Percentiles rank a stretch among this genome's conserved stretches.
These are phyloP conservation scores for Cenococcum geophilum DNA, from an alignment of 495 filamentous ascomycete genomes.

Conservation along the genomic window DNA sequence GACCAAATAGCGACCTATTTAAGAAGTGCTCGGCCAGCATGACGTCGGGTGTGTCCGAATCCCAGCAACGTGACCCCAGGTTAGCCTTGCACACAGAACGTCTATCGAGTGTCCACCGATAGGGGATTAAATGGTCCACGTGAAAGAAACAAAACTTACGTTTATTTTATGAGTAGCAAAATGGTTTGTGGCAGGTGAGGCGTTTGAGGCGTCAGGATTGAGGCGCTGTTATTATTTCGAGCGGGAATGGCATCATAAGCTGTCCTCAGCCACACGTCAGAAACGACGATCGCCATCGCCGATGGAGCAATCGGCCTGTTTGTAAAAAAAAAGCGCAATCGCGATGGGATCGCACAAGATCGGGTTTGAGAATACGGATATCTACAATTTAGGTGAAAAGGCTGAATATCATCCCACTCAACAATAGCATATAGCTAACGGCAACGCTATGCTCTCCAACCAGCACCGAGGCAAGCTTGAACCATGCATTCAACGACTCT, in stretches of 20 bases:
- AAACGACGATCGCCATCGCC: neutral
- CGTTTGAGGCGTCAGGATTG: neutral
- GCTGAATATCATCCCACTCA: too few relatives aligned
- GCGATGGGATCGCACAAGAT: too few relatives aligned
- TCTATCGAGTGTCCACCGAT: neutral
- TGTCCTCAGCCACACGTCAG: constrained; percentile 5
- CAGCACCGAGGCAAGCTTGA: too few relatives aligned
- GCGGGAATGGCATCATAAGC: neutral
- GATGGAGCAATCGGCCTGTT: neutral
- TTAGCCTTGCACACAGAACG: neutral
- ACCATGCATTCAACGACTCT: too few relatives aligned
- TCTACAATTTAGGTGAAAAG: too few relatives aligned
- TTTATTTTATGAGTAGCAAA: neutral
- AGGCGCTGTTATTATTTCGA: neutral
- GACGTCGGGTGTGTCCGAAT: neutral
- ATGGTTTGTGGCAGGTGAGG: too few relatives aligned
- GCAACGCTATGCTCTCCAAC: too few relatives aligned
- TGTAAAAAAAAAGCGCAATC: neutral
- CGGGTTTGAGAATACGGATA: too few relatives aligned
- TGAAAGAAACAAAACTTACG: neutral
- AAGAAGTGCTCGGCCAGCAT: neutral
- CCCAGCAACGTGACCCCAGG: neutral
- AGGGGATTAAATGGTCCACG: neutral
- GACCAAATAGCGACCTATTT: too few relatives aligned
- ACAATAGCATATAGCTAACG: too few relatives aligned